Conservation (phyloP, 1,139 yeast species). For the Saccharomyces hybrid region DNA sequence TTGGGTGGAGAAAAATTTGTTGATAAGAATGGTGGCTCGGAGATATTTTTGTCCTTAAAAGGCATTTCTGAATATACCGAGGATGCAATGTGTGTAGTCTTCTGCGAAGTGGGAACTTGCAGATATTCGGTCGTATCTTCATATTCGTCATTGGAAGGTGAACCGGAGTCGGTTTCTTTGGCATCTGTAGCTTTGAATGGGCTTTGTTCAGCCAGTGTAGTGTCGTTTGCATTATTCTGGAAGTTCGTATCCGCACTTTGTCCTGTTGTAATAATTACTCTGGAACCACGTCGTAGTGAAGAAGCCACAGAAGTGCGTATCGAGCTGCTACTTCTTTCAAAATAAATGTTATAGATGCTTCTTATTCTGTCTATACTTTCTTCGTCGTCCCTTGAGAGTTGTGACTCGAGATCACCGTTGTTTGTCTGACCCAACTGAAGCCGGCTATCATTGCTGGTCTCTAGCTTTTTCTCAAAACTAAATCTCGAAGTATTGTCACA, state of each 20-base stretch:
- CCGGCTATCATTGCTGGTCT: not conserved
- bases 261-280: not conserved
- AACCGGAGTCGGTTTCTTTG: not conserved
- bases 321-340: slow-evolving; percentile 49
- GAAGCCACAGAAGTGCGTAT: slow-evolving; percentile 5
- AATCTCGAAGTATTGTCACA: not conserved
- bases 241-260: not conserved
- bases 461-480: not conserved
- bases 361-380: slow-evolving; percentile 66
- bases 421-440: not conserved
- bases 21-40: slow-evolving; percentile 9
- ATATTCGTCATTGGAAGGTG: not conserved
- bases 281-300: slow-evolving; percentile 5
- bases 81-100: slow-evolving; percentile 19
- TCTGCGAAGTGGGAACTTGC: slow-evolving; percentile 1
- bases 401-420: not conserved
- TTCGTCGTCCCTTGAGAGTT: slow-evolving; percentile 42
- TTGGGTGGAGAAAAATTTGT: not conserved
- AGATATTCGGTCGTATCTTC: slow-evolving; percentile 4
- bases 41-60: not conserved
- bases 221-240: not conserved
- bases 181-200: not conserved
- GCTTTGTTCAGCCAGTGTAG: not conserved
- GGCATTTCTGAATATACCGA: slow-evolving; percentile 31
- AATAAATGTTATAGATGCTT: slow-evolving; percentile 66